Evolutionary conservation across 2,329 filamentous ascomycete species (phyloP).

Genomic region (Coniella lustricola): DNA sequence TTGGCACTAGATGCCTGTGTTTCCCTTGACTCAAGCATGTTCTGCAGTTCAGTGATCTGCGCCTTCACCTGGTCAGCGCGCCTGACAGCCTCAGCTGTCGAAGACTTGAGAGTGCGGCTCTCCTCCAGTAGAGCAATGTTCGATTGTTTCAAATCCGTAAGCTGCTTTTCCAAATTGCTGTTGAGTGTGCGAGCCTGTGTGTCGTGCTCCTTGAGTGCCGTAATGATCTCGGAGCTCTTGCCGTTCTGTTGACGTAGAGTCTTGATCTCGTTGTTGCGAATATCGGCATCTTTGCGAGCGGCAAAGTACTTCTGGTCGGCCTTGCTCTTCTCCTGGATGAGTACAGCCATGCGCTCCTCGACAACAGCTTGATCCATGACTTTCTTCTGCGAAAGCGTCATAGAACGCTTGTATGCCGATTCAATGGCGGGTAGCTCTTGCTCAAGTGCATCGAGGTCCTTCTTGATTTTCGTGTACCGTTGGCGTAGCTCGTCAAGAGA

Average conservation of each 20-base stretch:
- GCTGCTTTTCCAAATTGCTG: conserved; percentile 83
- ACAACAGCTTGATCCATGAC: conserved; percentile 66
- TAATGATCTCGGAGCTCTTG: conserved; percentile 89
- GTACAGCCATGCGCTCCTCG: conserved; percentile 69
- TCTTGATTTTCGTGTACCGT: conserved; percentile 68
- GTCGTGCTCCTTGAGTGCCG: conserved; percentile 87
- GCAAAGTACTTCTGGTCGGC: conserved; percentile 98
- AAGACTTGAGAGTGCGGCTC: conserved; percentile 67
- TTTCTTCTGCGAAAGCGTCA: conserved; percentile 78
- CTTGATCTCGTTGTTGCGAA: conserved; percentile 71
- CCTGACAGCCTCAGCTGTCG: conserved; percentile 62
- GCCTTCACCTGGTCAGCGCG: conserved; percentile 64
- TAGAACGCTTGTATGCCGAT: conserved; percentile 83
- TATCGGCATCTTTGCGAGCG: conserved; percentile 88
- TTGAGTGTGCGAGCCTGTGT: conserved; percentile 67
- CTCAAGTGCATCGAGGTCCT: conserved; percentile 76
- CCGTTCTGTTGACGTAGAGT: conserved; percentile 73
- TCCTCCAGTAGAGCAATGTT: conserved; percentile 65
- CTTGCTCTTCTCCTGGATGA: conserved; percentile 86
- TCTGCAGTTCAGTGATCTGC: conserved; percentile 71
- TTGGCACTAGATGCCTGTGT: conserved; percentile 42
- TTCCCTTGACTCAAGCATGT: conserved; percentile 70
- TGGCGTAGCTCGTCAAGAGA: conserved; percentile 63
- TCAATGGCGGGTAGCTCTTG: conserved; percentile 86
- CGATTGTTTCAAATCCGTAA: conserved; percentile 73